These are phyloP conservation scores for Paramecium biaurelia DNA, from an alignment of 73 alveolate species.

Conservation along the genomic window DNA sequence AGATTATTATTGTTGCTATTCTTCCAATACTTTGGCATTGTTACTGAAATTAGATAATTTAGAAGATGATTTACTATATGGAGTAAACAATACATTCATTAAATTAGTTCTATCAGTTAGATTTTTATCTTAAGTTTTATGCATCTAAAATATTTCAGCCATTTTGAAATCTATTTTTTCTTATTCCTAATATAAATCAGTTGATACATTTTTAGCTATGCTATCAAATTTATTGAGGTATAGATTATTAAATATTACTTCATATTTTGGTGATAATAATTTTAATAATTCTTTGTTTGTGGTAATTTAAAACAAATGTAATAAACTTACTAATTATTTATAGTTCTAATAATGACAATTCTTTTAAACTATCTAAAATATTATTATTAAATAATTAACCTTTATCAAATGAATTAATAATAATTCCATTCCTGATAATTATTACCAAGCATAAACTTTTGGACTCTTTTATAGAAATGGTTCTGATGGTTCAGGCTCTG, in stretches of 20 bases:
- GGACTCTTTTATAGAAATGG: background rate
- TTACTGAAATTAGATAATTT: background rate
- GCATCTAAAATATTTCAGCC: background rate
- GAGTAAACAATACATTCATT: background rate
- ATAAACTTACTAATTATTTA: background rate
- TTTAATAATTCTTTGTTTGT: constrained; percentile 1
- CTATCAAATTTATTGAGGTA: background rate
- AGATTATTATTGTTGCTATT: background rate
- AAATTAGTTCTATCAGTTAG: constrained; percentile 1
- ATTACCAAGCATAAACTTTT: constrained; percentile 15
- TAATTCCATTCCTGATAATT: background rate
- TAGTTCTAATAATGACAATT: background rate
- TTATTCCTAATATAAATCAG: constrained; percentile 4
- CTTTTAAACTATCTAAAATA: background rate
- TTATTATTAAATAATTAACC: background rate
- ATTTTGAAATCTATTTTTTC: background rate
- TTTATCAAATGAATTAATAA: background rate
- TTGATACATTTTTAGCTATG: background rate
- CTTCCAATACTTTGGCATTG: background rate
- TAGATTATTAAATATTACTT: background rate
- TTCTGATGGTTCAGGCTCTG: background rate
- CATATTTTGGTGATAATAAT: constrained; percentile 37
- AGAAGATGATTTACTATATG: background rate
- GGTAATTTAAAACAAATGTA: background rate
- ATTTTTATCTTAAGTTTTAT: background rate